These are phyloP conservation scores for Aspergillus ochraceoroseus DNA, from an alignment of 2,329 filamentous ascomycete genomes.

Conservation along the genomic window DNA sequence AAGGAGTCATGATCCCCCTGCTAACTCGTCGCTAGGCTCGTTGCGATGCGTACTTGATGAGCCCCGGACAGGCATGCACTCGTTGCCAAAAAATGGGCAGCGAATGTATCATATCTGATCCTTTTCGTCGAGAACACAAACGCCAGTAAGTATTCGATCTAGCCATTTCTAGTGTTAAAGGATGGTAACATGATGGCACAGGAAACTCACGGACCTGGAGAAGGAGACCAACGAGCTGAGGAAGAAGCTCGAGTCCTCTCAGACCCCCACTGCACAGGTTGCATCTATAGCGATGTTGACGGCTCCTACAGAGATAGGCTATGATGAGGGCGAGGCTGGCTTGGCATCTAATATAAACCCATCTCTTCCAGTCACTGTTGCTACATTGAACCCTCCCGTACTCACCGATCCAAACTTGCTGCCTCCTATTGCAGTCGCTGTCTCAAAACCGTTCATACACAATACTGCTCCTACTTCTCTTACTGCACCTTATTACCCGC, in stretches of 20 bases:
- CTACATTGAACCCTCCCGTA: too few species aligned
- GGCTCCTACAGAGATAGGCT: neutral
- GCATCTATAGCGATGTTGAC: slow-evolving; percentile 22
- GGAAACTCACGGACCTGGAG: slow-evolving; percentile 38
- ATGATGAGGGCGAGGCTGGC: too few species aligned
- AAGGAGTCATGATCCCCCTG: too few species aligned
- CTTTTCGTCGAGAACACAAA: slow-evolving; percentile 43
- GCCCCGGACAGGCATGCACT: slow-evolving; percentile 34
- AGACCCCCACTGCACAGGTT: slow-evolving; percentile 19
- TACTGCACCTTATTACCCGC: too few species aligned
- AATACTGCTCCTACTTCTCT: too few species aligned
- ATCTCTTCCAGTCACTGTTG: too few species aligned
- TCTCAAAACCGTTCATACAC: too few species aligned
- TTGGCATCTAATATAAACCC: too few species aligned
- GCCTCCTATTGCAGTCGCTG: too few species aligned
- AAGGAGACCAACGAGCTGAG: slow-evolving; percentile 38
- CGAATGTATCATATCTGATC: slow-evolving; percentile 40
- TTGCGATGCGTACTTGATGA: slow-evolving; percentile 40
- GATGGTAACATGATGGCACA: too few species aligned
- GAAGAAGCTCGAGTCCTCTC: slow-evolving; percentile 30
- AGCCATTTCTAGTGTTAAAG: neutral
- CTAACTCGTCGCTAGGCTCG: slow-evolving; percentile 25
- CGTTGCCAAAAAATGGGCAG: slow-evolving; percentile 38
- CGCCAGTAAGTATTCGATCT: slow-evolving; percentile 31
- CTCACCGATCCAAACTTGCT: too few species aligned